phyloP scores from a whole-genome alignment of 2,329 filamentous ascomycete species.

The Alternaria angustiovoidea region DNA sequence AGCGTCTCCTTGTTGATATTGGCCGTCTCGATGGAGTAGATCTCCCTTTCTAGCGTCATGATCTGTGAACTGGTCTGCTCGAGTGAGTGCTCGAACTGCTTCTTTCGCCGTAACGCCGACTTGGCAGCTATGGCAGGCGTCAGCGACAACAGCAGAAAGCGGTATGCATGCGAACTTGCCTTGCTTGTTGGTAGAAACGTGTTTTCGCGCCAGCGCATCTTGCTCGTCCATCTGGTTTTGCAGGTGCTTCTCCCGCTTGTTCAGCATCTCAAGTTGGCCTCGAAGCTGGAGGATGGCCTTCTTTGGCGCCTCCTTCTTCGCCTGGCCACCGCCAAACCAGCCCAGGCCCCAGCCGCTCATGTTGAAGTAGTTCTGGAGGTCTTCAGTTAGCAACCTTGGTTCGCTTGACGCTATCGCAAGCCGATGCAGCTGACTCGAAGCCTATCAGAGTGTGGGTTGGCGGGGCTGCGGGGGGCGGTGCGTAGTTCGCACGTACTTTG shows the following conservation, averaged over 20 bases:
- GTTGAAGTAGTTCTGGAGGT: conserved; percentile 11
- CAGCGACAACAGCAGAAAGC: background rate
- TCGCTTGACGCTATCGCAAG: conserved; percentile 6
- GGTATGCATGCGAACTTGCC: conserved; percentile 67
- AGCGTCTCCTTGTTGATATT: conserved; percentile 99
- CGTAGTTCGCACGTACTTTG: conserved; percentile 22
- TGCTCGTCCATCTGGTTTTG: conserved; percentile 94
- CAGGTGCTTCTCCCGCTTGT: conserved; percentile 92
- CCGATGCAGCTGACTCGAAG: conserved; percentile 5
- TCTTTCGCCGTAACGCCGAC: conserved; percentile 90
- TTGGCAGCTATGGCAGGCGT: conserved; percentile 74
- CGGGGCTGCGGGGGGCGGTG: conserved; percentile 26
- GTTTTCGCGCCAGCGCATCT: conserved; percentile 85
- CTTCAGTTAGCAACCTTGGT: conserved; percentile 5
- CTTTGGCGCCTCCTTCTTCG: conserved; percentile 93
- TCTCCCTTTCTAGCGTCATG: conserved; percentile 90
- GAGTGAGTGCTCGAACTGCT: conserved; percentile 88
- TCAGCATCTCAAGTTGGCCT: conserved; percentile 93
- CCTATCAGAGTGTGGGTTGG: conserved; percentile 25
- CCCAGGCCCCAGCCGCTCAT: conserved; percentile 61
- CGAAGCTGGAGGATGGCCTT: conserved; percentile 91
- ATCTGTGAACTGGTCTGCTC: conserved; percentile 92
- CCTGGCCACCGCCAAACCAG: conserved; percentile 89
- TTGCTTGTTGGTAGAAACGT: conserved; percentile 87
- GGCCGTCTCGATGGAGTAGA: conserved; percentile 95